These are phyloP conservation scores for Eimeria necatrix DNA, from an alignment of 169 alveolate species.

Conservation along the genomic window DNA sequence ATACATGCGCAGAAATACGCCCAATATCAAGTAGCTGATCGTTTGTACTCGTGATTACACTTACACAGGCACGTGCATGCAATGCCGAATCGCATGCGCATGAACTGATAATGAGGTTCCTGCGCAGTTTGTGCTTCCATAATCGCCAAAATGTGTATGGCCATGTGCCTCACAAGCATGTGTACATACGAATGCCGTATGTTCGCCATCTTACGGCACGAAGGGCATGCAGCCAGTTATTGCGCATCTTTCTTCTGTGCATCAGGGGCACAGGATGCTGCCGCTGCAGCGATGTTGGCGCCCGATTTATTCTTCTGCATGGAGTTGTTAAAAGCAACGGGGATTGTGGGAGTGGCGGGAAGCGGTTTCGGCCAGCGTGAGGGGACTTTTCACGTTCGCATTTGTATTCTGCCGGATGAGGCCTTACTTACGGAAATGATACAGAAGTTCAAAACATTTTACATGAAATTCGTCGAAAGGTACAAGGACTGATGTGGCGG, in stretches of 20 bases:
- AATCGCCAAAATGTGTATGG: neutral
- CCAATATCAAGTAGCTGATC: too few relatives aligned
- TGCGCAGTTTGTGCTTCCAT: neutral
- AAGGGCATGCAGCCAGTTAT: neutral
- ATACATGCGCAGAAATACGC: too few relatives aligned
- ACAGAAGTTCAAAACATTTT: neutral
- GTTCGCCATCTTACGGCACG: neutral
- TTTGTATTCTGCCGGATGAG: constrained; percentile 86
- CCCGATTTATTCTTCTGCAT: constrained; percentile 89
- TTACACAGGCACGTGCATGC: too few relatives aligned
- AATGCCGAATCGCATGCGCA: neutral
- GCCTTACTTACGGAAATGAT: neutral
- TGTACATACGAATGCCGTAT: too few relatives aligned
- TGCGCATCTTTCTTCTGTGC: neutral
- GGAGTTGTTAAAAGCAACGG: constrained; percentile 89
- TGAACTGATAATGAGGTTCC: neutral
- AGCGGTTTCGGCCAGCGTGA: constrained; percentile 90
- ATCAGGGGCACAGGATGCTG: constrained; percentile 20
- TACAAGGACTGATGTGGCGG: neutral
- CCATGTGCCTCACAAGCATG: neutral
- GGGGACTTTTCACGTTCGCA: constrained; percentile 90
- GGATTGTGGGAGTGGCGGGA: constrained; percentile 92
- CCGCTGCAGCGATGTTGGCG: constrained; percentile 11
- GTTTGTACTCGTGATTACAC: too few relatives aligned
- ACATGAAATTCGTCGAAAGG: constrained; percentile 6